Conservation (phyloP, 129 eudicot genomes). For the Rutidosis leptorrhynchoides region DNA sequence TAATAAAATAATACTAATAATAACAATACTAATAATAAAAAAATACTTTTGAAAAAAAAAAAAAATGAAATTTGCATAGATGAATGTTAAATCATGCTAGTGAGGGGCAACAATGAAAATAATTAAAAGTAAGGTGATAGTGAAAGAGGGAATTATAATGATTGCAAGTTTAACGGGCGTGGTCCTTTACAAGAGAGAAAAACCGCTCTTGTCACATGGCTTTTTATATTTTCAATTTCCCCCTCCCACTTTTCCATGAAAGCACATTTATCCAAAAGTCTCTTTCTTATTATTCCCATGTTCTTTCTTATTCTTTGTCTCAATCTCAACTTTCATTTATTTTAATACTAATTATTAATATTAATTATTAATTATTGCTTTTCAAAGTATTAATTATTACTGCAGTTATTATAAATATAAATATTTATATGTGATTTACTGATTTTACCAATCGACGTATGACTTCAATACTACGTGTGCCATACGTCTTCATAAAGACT, state of each 20-base stretch:
- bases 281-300: constrained; percentile 30
- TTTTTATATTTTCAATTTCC: constrained; percentile 35
- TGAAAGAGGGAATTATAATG: constrained; percentile 46
- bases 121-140: constrained; percentile 38
- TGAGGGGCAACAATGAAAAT: constrained; percentile 29
- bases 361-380: no score
- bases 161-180: constrained; percentile 86
- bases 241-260: constrained; percentile 33
- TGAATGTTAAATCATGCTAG: constrained; percentile 23
- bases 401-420: no score
- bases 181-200: constrained; percentile 63
- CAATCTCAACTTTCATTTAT: neutral
- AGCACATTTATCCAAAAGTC: constrained; percentile 36
- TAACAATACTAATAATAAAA: no score
- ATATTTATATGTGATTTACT: no score
- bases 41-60: constrained; percentile 5
- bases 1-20: no score
- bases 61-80: constrained; percentile 1
- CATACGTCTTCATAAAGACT: constrained; percentile 17
- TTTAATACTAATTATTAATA: constrained; percentile 11
- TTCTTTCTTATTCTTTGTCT: constrained; percentile 7
- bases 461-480: constrained; percentile 6
- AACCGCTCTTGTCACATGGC: constrained; percentile 79
- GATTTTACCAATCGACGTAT: constrained; percentile 19
- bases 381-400: no score